Evolutionary conservation across 768 basidiomycete genomes (phyloP).

Genomic region (Lentinula sp.): DNA sequence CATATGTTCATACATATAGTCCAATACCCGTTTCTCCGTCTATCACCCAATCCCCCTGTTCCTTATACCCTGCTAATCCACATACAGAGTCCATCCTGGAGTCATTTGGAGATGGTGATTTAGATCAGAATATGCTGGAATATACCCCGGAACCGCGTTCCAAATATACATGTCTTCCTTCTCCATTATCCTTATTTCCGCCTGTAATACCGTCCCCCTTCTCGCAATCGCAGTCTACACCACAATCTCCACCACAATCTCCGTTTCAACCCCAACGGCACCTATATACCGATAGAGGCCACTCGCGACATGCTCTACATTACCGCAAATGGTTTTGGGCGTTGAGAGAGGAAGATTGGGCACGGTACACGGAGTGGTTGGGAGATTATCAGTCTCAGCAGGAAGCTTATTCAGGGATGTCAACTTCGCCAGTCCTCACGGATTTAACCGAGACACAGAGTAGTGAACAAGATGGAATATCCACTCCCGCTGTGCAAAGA

Average conservation of each 20-base stretch:
- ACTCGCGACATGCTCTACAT: slow-evolving; percentile 53
- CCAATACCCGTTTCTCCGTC: background rate
- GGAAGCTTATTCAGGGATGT: slow-evolving; percentile 7
- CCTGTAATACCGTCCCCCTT: slow-evolving; percentile 7
- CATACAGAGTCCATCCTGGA: slow-evolving; percentile 7
- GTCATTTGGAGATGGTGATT: slow-evolving; percentile 8
- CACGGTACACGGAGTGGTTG: slow-evolving; percentile 23
- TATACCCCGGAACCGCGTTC: slow-evolving; percentile 16
- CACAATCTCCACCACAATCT: slow-evolving; percentile 11
- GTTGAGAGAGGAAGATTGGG: slow-evolving; percentile 47
- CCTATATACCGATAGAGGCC: slow-evolving; percentile 50
- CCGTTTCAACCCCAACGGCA: slow-evolving; percentile 24
- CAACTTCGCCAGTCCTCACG: slow-evolving; percentile 5
- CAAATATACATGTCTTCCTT: slow-evolving; percentile 32
- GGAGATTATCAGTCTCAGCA: slow-evolving; percentile 3
- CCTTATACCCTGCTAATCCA: background rate
- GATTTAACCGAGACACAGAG: background rate
- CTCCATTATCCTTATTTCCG: slow-evolving; percentile 23
- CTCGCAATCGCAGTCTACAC: background rate
- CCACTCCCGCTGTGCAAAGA: background rate
- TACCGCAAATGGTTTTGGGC: slow-evolving; percentile 63
- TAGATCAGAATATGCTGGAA: slow-evolving; percentile 11
- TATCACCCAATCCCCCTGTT: background rate
- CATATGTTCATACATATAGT: background rate
- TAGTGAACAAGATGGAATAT: background rate